A percentile compares a stretch with the other conserved stretches of the same genome.
Conservation (phyloP, 2,329 filamentous ascomycete species). For the Claviceps fusiformis region DNA sequence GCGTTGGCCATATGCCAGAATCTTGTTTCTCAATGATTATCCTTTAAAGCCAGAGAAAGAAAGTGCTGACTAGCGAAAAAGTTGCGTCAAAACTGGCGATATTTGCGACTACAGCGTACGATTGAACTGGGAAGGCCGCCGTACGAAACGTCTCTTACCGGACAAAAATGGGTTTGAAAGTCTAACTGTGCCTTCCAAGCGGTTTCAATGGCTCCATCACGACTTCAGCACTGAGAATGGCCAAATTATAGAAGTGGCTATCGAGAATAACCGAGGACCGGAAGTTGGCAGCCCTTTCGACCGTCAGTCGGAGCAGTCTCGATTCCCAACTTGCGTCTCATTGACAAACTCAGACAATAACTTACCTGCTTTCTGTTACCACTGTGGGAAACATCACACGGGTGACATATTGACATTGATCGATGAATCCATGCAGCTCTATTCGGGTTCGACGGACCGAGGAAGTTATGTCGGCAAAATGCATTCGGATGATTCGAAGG, state of each 20-base stretch:
- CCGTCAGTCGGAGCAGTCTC: not conserved
- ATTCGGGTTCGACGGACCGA: not conserved
- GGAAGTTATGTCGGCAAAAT: not conserved
- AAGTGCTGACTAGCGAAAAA: slow-evolving; percentile 10
- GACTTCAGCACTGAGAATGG: not conserved
- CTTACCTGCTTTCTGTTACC: not conserved
- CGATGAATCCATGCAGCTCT: slow-evolving; percentile 3
- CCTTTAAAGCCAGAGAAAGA: not conserved
- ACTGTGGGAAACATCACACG: not conserved
- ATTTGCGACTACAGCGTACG: slow-evolving; percentile 70
- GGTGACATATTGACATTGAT: not conserved
- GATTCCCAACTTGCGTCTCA: not conserved
- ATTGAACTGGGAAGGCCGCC: slow-evolving; percentile 65
- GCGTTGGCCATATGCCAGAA: not conserved
- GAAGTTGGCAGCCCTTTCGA: not conserved
- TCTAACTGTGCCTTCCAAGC: not conserved
- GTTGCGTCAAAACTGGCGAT: slow-evolving; percentile 57
- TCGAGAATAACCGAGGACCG: not conserved
- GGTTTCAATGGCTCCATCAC: slow-evolving; percentile 1
- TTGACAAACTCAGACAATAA: not conserved
- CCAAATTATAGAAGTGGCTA: not conserved
- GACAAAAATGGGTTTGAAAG: not conserved
- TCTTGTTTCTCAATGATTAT: not conserved
- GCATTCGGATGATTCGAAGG: not conserved
- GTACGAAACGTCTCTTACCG: slow-evolving; percentile 8